phyloP scores from a whole-genome alignment of 768 basidiomycete genomes.

The Naganishia kalamii region DNA sequence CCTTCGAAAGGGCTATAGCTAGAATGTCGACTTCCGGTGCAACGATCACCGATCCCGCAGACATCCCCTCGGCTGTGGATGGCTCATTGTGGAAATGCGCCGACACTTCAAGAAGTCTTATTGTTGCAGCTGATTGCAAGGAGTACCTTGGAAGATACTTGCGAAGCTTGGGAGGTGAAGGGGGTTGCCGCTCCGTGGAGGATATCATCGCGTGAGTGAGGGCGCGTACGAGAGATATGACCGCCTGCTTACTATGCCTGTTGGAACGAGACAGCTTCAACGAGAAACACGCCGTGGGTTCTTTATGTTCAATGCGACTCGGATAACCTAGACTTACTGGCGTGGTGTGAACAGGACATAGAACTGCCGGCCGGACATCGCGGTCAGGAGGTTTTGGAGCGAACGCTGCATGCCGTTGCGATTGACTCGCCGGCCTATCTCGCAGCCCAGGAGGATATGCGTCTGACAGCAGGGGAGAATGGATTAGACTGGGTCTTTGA shows the following conservation, averaged over 20 bases:
- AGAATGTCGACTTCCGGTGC: slow-evolving; percentile 20
- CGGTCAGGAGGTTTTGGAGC: slow-evolving; percentile 28
- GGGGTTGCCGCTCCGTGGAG: slow-evolving; percentile 23
- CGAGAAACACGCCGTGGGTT: slow-evolving; percentile 18
- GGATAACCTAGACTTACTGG: too few species aligned
- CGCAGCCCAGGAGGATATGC: slow-evolving; percentile 24
- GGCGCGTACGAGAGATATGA: not conserved
- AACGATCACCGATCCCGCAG: slow-evolving; percentile 19
- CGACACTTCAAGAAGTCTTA: slow-evolving; percentile 7
- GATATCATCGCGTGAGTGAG: slow-evolving; percentile 30
- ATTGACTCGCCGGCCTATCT: slow-evolving; percentile 24
- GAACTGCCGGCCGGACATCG: slow-evolving; percentile 26
- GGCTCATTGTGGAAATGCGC: slow-evolving; percentile 22
- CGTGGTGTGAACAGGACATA: not conserved
- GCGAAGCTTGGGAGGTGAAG: slow-evolving; percentile 17
- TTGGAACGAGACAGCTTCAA: slow-evolving; percentile 23
- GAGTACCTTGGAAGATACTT: slow-evolving; percentile 23
- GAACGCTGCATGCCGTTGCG: slow-evolving; percentile 9
- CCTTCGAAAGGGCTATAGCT: slow-evolving; percentile 17
- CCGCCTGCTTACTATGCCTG: not conserved
- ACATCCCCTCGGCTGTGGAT: slow-evolving; percentile 27
- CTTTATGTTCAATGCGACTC: not conserved
- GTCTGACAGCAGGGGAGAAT: slow-evolving; percentile 17
- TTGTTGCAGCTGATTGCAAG: slow-evolving; percentile 28
- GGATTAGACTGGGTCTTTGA: slow-evolving; percentile 28